Evolutionary conservation across 148 eudicot genomes (phyloP), one percentile per base, ranked within the genome.

Genomic region (Diospyros kaki): DNA sequence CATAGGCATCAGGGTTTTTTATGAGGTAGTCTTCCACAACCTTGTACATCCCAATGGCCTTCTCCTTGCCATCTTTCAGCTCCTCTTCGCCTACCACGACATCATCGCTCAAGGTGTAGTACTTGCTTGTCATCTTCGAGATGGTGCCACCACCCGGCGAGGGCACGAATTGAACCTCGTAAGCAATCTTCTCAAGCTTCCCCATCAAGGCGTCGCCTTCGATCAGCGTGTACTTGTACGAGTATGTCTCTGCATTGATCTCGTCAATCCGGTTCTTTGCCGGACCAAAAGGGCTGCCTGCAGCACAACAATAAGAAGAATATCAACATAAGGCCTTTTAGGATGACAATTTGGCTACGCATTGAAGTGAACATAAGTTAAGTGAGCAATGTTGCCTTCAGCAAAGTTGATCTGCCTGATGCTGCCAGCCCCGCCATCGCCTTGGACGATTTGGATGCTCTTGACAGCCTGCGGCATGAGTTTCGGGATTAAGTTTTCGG

Each of bases 401-500:
- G 67, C 74, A 58, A 78, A 78, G 65, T 66, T 65, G 68, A 79
- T 67, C 55, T 61, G 44, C 63, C 73, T 76, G 77, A 83, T 38
- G 40, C 77, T 78, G 42, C 85, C 85, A 42, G 54, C 75, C 12
- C 75, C 75, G 15, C 75, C 75, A 43, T 72, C 68, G 3, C 85
- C 85, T 58, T 82, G 77, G 28, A 79, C 53, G 54, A 73, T 60
- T 58, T 81, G 78, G 39, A 70, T 66, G 39, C 70, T 70, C 76
- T 68, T 76, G 61, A 83, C 18, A 6, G 76, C 83, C 18, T 69
- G 70, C 0, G 83, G 86, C 50, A 83, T 63, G 13, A 74, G 69
- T 67, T 83, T 73, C 1, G 83, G 86, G 71, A 83, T 51, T 41
- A 83, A 76, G 63, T 64, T 83, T 53, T 69, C 83, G 2, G 64